phyloP scores from a whole-genome alignment of 371 early-diverging fungal genomes.

The Apophysomyces ossiformis region DNA sequence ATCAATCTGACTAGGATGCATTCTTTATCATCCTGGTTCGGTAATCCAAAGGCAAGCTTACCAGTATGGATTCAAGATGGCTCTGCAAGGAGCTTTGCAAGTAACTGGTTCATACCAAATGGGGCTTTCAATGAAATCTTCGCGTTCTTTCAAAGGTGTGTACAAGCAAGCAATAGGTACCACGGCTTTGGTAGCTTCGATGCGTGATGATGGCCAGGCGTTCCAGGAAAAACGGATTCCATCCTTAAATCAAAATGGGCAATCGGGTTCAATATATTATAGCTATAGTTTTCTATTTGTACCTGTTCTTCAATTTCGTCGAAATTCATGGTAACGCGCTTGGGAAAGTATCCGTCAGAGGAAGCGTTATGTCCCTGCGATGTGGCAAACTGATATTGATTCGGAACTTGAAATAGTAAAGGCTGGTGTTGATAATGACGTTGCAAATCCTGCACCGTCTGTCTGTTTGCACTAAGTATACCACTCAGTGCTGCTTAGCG shows the following conservation, averaged over 20 bases:
- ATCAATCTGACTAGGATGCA: slow-evolving; percentile 82
- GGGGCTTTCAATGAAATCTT: slow-evolving; percentile 70
- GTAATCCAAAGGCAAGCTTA: slow-evolving; percentile 38
- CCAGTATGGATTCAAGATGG: slow-evolving; percentile 98
- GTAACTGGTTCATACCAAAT: slow-evolving; percentile 97
- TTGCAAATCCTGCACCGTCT: too few relatives aligned
- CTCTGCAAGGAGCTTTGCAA: slow-evolving; percentile 96
- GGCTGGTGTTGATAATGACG: too few relatives aligned
- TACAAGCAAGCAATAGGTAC: slow-evolving; percentile 97
- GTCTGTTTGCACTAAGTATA: too few relatives aligned
- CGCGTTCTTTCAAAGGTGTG: slow-evolving; percentile 96
- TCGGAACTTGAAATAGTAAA: not conserved
- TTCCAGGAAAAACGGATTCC: slow-evolving; percentile 99
- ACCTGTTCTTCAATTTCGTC: slow-evolving; percentile 87
- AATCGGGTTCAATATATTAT: not conserved
- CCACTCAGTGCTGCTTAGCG: too few relatives aligned
- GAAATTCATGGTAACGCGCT: slow-evolving; percentile 69
- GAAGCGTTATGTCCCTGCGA: slow-evolving; percentile 3
- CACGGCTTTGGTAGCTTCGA: slow-evolving; percentile 93
- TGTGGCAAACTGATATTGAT: slow-evolving; percentile 7
- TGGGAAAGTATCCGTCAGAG: slow-evolving; percentile 2
- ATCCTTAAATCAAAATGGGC: slow-evolving; percentile 48
- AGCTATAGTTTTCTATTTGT: slow-evolving; percentile 7
- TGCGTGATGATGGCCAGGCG: slow-evolving; percentile 93
- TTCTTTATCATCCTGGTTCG: slow-evolving; percentile 1